These are phyloP conservation scores for Seiridium cupressi DNA, from an alignment of 2,329 filamentous ascomycete genomes.

Conservation along the genomic window DNA sequence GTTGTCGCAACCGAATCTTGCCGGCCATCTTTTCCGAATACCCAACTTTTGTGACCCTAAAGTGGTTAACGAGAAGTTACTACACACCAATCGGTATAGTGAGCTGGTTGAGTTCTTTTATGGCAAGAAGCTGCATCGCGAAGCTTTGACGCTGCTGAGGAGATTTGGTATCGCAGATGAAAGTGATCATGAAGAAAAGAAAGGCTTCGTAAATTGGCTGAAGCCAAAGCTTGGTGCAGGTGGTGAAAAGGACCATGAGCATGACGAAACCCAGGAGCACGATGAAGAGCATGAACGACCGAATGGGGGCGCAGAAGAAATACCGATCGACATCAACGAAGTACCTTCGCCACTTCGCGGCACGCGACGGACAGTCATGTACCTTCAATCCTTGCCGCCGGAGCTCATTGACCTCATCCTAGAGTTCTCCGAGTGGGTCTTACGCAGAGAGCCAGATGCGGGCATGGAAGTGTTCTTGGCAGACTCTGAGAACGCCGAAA, in stretches of 20 bases:
- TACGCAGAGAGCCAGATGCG: constrained; percentile 67
- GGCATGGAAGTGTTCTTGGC: constrained; percentile 93
- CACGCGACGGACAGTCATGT: constrained; percentile 79
- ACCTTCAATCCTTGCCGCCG: constrained; percentile 84
- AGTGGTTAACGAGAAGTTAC: constrained; percentile 88
- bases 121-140: constrained; percentile 87
- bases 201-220: constrained; percentile 19
- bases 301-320: constrained; percentile 31
- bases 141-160: constrained; percentile 78
- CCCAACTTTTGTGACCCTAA: constrained; percentile 96
- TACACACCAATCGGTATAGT: constrained; percentile 84
- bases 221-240: constrained; percentile 4
- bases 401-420: constrained; percentile 88
- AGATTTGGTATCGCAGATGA: constrained; percentile 62
- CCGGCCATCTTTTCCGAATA: constrained; percentile 87
- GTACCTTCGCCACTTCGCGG: constrained; percentile 61
- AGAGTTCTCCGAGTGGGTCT: constrained; percentile 86
- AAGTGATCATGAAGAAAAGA: constrained; percentile 41
- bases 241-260: constrained; percentile 24
- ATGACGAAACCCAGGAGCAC: constrained; percentile 15
- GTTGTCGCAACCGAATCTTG: constrained; percentile 82
- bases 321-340: constrained; percentile 7
- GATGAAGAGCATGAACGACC: constrained; percentile 28
- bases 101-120: constrained; percentile 98
- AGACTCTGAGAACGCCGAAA: constrained; percentile 94